phyloP scores from a whole-genome alignment of 257 asterid genomes.

The Jasminum sambac region DNA sequence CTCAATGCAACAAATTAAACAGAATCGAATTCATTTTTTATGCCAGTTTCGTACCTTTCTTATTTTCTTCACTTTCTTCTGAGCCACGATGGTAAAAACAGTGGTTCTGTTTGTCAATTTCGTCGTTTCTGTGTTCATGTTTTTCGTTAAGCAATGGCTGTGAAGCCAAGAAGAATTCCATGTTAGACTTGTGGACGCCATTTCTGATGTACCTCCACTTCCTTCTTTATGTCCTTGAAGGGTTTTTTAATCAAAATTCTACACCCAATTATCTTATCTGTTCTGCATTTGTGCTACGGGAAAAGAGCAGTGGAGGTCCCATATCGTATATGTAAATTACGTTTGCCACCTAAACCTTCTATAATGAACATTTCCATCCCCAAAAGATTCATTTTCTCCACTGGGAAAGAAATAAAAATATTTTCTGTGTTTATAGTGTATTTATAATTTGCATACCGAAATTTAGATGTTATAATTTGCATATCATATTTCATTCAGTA shows the following conservation, averaged over 20 bases:
- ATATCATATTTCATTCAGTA: too few species aligned
- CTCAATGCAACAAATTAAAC: not conserved
- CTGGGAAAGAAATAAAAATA: too few species aligned
- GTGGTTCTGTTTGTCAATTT: conserved; percentile 36
- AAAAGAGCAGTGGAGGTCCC: not conserved
- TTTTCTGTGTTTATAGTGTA: too few species aligned
- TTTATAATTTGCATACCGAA: too few species aligned
- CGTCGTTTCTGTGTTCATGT: conserved; percentile 29
- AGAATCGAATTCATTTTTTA: conserved; percentile 11
- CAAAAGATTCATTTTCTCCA: not conserved
- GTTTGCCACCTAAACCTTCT: not conserved
- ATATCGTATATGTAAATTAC: not conserved
- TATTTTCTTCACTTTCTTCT: conserved; percentile 69
- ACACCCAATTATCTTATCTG: not conserved
- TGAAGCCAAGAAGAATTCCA: conserved; percentile 77
- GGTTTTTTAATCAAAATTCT: not conserved
- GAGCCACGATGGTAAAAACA: conserved; percentile 54
- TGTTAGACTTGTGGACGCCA: conserved; percentile 66
- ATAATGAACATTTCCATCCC: not conserved
- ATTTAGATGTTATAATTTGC: too few species aligned
- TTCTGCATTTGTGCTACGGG: not conserved
- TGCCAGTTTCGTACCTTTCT: conserved; percentile 53
- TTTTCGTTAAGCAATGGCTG: conserved; percentile 42
- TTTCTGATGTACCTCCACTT: conserved; percentile 9
- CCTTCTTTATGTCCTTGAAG: not conserved